These are phyloP conservation scores for Rutidosis leptorrhynchoides DNA, from an alignment of 129 eudicot species.

Conservation along the genomic window DNA sequence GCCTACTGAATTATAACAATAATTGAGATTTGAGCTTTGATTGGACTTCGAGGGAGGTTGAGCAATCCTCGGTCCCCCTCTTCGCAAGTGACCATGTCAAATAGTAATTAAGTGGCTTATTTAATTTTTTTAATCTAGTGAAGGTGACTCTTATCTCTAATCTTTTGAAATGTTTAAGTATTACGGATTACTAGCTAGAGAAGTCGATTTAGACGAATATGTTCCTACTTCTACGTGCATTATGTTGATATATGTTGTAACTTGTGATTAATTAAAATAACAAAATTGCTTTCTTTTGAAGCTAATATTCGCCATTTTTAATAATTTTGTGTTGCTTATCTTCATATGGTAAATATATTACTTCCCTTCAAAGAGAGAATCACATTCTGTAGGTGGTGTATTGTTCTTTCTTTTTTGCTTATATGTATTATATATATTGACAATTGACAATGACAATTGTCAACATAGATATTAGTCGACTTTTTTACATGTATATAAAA, in stretches of 20 bases:
- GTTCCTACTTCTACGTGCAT: neutral
- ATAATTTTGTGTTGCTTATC: constrained; percentile 37
- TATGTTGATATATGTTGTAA: neutral
- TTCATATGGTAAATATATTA: constrained; percentile 26
- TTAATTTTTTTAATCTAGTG: constrained; percentile 8
- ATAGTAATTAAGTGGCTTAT: neutral
- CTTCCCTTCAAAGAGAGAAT: constrained; percentile 39
- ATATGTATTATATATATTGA: constrained; percentile 14
- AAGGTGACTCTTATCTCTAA: neutral
- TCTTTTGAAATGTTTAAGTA: no score
- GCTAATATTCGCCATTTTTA: constrained; percentile 21
- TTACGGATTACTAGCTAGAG: no score
- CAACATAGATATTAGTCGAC: no score
- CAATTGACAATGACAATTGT: neutral
- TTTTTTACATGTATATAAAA: no score
- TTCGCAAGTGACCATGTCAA: neutral
- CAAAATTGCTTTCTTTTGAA: constrained; percentile 27
- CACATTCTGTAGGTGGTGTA: constrained; percentile 36
- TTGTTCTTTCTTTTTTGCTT: neutral
- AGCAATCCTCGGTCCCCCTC: no score
- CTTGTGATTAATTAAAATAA: neutral
- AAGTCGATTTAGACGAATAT: neutral
- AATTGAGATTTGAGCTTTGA: no score
- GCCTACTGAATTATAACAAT: no score
- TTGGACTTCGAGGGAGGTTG: no score